These are phyloP conservation scores for Saussurea involucrata DNA, from an alignment of 129 eudicot genomes.

Conservation along the genomic window DNA sequence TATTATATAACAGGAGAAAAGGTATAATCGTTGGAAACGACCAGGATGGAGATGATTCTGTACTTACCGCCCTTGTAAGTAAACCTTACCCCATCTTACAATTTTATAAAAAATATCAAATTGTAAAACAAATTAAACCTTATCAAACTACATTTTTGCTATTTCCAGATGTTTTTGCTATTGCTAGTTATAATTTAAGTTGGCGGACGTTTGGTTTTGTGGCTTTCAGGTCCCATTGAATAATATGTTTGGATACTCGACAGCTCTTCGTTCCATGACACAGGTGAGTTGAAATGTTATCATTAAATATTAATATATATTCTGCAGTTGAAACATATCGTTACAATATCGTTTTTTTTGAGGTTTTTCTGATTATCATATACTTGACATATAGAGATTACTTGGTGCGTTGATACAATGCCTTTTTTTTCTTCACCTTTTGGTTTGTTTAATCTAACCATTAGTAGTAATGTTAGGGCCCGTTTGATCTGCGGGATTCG, in stretches of 20 bases:
- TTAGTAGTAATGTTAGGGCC: no score
- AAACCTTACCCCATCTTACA: slow-evolving; percentile 4
- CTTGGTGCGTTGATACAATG: no score
- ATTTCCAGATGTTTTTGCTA: no score
- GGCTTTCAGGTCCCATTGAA: slow-evolving; percentile 84
- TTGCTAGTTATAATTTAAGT: background rate
- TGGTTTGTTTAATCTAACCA: background rate
- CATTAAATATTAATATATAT: background rate
- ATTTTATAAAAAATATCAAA: slow-evolving; percentile 9
- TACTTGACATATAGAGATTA: background rate
- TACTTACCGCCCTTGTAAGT: slow-evolving; percentile 81
- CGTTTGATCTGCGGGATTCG: no score
- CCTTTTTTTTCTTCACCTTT: no score
- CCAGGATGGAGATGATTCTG: slow-evolving; percentile 95
- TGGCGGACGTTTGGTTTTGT: background rate
- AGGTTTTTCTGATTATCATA: background rate
- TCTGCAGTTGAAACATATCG: background rate
- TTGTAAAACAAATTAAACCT: background rate
- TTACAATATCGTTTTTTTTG: background rate
- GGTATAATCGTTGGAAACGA: slow-evolving; percentile 94
- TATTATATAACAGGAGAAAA: slow-evolving; percentile 73
- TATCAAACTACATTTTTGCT: no score
- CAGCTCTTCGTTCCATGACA: slow-evolving; percentile 96
- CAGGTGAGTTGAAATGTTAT: slow-evolving; percentile 49
- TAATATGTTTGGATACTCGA: slow-evolving; percentile 97